A percentile compares a stretch with the other conserved stretches of the same genome.
Conservation (phyloP, 306 rosid genomes). For the Glycine latifolia region DNA sequence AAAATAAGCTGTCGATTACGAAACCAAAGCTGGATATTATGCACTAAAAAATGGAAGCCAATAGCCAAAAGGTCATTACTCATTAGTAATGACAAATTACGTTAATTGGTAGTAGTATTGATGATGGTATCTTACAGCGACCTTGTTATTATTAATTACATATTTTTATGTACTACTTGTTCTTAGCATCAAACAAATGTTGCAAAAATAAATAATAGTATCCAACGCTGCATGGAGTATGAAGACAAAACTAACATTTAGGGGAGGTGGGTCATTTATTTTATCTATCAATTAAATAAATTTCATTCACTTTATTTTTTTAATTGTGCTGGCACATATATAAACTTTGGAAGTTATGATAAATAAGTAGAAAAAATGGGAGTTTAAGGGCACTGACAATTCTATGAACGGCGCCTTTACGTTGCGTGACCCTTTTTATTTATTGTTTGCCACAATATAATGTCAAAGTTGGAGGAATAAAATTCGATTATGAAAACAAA, state of each 20-base stretch:
- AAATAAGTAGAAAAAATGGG: background rate
- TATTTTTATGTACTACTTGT: constrained; percentile 9
- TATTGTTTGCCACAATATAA: constrained; percentile 16
- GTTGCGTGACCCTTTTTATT: constrained; percentile 44
- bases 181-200: constrained; percentile 32
- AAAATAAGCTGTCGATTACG: background rate
- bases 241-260: constrained; percentile 50
- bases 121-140: constrained; percentile 26
- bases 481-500: background rate
- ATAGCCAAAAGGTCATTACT: constrained; percentile 34
- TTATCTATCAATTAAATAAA: background rate
- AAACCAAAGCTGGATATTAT: background rate
- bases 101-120: constrained; percentile 15
- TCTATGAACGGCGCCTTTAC: constrained; percentile 38
- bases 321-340: background rate
- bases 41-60: constrained; percentile 29
- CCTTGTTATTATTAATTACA: constrained; percentile 3
- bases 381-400: constrained; percentile 23
- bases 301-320: background rate
- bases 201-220: constrained; percentile 24
- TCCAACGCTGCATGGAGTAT: constrained; percentile 1
- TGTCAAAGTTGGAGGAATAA: constrained; percentile 37
- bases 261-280: background rate
- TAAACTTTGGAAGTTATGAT: constrained; percentile 19
- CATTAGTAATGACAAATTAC: constrained; percentile 38